Base-by-base conservation (phyloP, 2,329 filamentous ascomycete genomes). In the Gliomastix tumulicola region DNA sequence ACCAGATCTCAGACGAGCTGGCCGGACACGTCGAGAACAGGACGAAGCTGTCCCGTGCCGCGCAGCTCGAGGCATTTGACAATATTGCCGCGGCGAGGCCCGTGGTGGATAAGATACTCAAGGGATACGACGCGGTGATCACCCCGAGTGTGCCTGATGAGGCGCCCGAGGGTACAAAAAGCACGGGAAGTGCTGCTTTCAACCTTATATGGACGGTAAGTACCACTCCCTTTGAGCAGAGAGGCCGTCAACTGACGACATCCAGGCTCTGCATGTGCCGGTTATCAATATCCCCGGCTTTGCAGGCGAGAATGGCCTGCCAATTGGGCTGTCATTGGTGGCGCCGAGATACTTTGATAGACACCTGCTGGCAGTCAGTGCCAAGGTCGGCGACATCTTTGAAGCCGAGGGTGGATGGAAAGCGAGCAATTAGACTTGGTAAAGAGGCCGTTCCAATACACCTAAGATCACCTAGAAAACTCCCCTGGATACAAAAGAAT, bases 281-380 rank as follows among this genome's bases (percentile, higher is more conserved):
- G 74, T 77, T 0, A 54, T 82, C 13, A 82, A 83, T 41, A 53
- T 84, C 0, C 77, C 78, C 0, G 79, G 77, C 0, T 82, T 84
- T 44, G 54, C 62, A 21, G 78, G 79, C 18, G 35, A 41, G 2
- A 49, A 55, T 15, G 54, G 49, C n/a, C 58, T 84, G 63, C 80
- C 79, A 0, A 65, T 84, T 23, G 79, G 80, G 0, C 40, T 79
- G 12, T 73, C 69, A 1, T 51, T 77, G 1, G 66, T 77, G 0
- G 63, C 64, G 1, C 57, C 65, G 3, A 53, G 71, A 7, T 74
- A 67, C 43, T 52, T 47, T 4, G 70, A 76, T 45, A 51, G 59
- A 30, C 58, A 65, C 35, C 54, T 73, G 15, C 47, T 74, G 25
- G 48, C 53, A 23, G 64, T 63, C 0, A 58, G 59, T n/a, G 62